Conservation (phyloP, 192 early-diverging fungal genomes). For the Coemansia sp. region DNA sequence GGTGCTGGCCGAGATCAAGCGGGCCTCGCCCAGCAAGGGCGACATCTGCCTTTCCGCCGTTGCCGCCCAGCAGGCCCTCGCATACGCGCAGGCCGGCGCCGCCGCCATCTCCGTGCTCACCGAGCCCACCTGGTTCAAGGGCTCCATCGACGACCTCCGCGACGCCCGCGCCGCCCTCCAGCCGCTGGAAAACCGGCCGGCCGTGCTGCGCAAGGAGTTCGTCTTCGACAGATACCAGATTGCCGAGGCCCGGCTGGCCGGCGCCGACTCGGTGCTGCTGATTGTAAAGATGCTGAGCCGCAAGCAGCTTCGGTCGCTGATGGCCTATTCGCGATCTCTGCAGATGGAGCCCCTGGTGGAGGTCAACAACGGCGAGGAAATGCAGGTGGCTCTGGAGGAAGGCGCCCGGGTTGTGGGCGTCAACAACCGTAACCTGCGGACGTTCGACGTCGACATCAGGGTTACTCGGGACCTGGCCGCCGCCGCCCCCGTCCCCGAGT, state of each 20-base stretch:
- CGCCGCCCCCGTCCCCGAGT: conserved; percentile 65
- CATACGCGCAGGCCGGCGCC: conserved; percentile 87
- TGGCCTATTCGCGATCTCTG: conserved; percentile 70
- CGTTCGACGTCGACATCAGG: conserved; percentile 91
- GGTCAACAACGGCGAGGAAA: conserved; percentile 89
- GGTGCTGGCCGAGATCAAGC: conserved; percentile 96
- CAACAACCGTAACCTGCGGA: conserved; percentile 97
- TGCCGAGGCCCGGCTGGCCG: conserved; percentile 88
- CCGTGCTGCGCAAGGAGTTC: conserved; percentile 96
- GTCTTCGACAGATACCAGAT: conserved; percentile 95
- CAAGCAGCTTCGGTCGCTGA: conserved; percentile 63
- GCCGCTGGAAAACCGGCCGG: conserved; percentile 69
- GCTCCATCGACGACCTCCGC: conserved; percentile 85
- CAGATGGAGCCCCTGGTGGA: conserved; percentile 99
- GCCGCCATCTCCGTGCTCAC: conserved; percentile 96
- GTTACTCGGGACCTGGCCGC: conserved; percentile 74
- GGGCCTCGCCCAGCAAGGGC: conserved; percentile 95
- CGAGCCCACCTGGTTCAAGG: conserved; percentile 99
- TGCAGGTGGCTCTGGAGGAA: conserved; percentile 76
- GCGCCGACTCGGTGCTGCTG: conserved; percentile 93
- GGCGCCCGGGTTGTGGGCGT: conserved; percentile 92
- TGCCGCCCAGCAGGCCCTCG: conserved; percentile 81
- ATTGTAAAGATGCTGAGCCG: conserved; percentile 92
- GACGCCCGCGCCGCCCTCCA: conserved; percentile 63
- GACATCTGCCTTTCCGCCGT: conserved; percentile 79